Base-by-base conservation (phyloP, 352 stramenopile species). In the Pythium biforme region DNA sequence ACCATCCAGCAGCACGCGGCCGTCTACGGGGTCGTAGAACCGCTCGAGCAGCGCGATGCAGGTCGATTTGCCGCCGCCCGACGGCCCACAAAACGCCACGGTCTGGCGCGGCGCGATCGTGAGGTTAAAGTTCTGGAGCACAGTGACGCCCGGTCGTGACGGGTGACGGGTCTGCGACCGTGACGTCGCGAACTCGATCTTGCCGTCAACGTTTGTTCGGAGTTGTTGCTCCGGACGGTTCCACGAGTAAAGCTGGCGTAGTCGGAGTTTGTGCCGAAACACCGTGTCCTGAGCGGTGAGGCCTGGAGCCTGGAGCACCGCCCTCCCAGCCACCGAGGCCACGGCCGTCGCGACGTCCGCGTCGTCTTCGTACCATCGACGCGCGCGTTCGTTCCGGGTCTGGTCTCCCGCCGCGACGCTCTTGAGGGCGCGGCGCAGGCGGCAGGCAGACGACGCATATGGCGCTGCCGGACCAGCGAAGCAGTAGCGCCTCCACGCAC, bases 51-150 rank as follows among this genome's bases (percentile, higher is more conserved):
- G 20, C 14, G 46, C 46, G 23, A 52, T 33, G 23, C 46, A 52
- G 23, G 46, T 52, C 46, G 46, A 52, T 23, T 52, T 52, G 46
- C 46, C 46, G 23, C 46, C n/a, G 46, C 46, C 46, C 12, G 46
- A 34, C 10, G 46, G 46, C 17, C 46, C 46, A 15, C 46, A 52
- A 4, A 52, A 52, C 46, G 10, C 37, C 37, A 43, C 46, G 12
- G 46, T 52, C 46, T 52, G 20, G 3, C 46, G 23, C 17, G 46
- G 10, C 46, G 33, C 46, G 46, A 52, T 52, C 10, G 11, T 34
- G 10, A 52, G 22, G 10, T 14, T 34, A 23, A 34, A 52, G 23
- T 7, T 4, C 20, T 31, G 20, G 7, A 52, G 25, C 46, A n/a
- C 46, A 10, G 46, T 14, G 7, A 52, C 46, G 7, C 46, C 4